Conservation (phyloP, 768 basidiomycete genomes). For the Mrakia frigida region DNA sequence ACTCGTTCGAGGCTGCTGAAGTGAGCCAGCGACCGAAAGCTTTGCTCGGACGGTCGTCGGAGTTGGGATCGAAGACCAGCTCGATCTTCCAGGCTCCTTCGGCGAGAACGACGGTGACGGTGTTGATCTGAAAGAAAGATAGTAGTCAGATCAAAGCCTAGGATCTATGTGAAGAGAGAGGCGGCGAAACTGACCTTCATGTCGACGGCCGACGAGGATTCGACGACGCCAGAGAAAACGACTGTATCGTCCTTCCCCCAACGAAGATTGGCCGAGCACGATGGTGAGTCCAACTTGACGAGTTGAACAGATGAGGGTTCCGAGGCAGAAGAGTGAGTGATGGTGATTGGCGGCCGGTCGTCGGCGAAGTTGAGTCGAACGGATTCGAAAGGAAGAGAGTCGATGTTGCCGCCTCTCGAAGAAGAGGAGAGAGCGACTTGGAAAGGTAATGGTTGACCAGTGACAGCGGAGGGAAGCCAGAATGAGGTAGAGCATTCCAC, state of each 20-base stretch:
- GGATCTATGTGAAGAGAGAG: not conserved
- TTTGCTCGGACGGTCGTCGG: constrained; percentile 35
- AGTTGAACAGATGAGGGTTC: constrained; percentile 36
- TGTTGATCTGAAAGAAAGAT: constrained; percentile 31
- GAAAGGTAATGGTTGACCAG: constrained; percentile 63
- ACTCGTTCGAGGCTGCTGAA: constrained; percentile 48
- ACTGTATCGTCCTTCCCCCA: constrained; percentile 57
- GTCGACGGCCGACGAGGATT: constrained; percentile 50
- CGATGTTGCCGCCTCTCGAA: constrained; percentile 48
- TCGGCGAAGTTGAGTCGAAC: constrained; percentile 59
- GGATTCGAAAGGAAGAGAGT: constrained; percentile 58
- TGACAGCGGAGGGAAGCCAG: constrained; percentile 60
- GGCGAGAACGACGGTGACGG: constrained; percentile 43
- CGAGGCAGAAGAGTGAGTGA: constrained; percentile 50
- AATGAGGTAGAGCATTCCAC: constrained; percentile 58
- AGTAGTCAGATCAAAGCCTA: not conserved
- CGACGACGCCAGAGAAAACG: constrained; percentile 59
- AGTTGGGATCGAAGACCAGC: constrained; percentile 53
- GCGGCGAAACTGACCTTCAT: constrained; percentile 61
- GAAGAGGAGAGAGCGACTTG: constrained; percentile 59
- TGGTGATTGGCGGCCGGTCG: constrained; percentile 48
- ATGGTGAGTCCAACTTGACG: constrained; percentile 48
- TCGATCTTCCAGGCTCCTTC: constrained; percentile 65
- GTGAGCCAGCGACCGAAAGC: constrained; percentile 54
- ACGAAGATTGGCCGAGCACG: constrained; percentile 50